A percentile compares a stretch with the other conserved stretches of the same genome.
These are phyloP conservation scores for Voacanga thouarsii DNA, from an alignment of 257 asterid species.

Conservation along the genomic window DNA sequence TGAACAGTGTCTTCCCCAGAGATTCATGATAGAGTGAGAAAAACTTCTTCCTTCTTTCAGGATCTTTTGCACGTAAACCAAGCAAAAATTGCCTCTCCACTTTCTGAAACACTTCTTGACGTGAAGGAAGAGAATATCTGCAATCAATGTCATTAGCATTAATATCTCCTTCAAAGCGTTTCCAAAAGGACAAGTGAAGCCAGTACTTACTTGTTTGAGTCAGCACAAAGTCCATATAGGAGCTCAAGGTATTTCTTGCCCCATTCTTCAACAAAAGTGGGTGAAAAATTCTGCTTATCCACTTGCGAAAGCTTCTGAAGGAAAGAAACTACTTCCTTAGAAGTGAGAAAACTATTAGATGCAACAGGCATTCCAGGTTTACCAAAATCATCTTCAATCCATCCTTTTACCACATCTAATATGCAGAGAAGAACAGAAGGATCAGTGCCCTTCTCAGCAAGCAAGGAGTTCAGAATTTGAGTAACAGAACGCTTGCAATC, in stretches of 20 bases:
- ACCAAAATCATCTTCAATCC: constrained; percentile 85
- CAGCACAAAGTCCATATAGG: constrained; percentile 96
- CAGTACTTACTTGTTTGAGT: constrained; percentile 64
- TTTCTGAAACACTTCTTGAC: constrained; percentile 93
- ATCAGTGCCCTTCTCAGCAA: constrained; percentile 88
- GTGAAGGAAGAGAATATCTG: constrained; percentile 73
- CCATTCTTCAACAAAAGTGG: constrained; percentile 77
- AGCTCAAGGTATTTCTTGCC: constrained; percentile 84
- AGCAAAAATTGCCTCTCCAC: constrained; percentile 94
- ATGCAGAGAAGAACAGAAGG: constrained; percentile 90
- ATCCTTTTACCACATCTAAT: constrained; percentile 80
- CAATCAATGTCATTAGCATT: constrained; percentile 31
- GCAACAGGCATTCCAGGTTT: constrained; percentile 69
- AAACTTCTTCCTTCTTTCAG: constrained; percentile 74
- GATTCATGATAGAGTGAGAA: constrained; percentile 85
- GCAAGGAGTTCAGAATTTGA: constrained; percentile 78
- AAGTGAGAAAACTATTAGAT: constrained; percentile 59
- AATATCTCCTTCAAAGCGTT: constrained; percentile 13
- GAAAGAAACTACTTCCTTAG: constrained; percentile 88
- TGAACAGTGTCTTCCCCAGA: constrained; percentile 82
- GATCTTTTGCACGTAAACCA: constrained; percentile 93
- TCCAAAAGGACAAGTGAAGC: constrained; percentile 15
- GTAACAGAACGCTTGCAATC: constrained; percentile 90
- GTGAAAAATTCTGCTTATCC: constrained; percentile 76
- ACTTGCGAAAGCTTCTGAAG: constrained; percentile 98